phyloP scores from a whole-genome alignment of 2,329 filamentous ascomycete species.

The Microsporum ferrugineum region DNA sequence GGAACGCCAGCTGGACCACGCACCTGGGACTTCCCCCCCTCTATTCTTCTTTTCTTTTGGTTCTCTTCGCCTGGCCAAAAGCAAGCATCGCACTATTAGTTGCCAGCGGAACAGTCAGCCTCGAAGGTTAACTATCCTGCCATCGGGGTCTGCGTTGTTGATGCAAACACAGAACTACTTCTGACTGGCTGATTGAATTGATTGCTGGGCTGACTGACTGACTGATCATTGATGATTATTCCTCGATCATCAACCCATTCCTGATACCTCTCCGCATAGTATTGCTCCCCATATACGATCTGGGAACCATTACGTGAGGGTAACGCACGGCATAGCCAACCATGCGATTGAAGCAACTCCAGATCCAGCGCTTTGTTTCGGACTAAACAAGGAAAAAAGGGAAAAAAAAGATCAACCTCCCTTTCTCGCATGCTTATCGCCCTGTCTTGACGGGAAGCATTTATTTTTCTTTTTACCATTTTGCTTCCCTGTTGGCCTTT shows the following conservation, averaged over 20 bases:
- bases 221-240: neutral
- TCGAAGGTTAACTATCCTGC: neutral
- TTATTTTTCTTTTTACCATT: neutral
- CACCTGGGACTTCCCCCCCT: neutral
- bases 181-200: neutral
- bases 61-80: neutral
- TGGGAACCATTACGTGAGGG: neutral
- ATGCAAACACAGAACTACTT: neutral
- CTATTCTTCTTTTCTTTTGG: neutral
- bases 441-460: neutral
- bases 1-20: neutral
- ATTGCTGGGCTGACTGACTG: neutral
- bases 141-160: neutral
- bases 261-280: neutral
- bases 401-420: neutral
- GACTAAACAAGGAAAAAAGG: neutral
- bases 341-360: neutral
- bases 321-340: neutral
- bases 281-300: neutral
- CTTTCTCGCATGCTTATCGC: neutral
- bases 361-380: neutral
- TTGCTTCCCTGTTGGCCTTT: neutral
- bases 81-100: neutral
- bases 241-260: neutral
- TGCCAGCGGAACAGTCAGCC: neutral